Evolutionary conservation across 352 stramenopile genomes (phyloP), one percentile per base, ranked within the genome.

Genomic region (Globisporangium paddicum): DNA sequence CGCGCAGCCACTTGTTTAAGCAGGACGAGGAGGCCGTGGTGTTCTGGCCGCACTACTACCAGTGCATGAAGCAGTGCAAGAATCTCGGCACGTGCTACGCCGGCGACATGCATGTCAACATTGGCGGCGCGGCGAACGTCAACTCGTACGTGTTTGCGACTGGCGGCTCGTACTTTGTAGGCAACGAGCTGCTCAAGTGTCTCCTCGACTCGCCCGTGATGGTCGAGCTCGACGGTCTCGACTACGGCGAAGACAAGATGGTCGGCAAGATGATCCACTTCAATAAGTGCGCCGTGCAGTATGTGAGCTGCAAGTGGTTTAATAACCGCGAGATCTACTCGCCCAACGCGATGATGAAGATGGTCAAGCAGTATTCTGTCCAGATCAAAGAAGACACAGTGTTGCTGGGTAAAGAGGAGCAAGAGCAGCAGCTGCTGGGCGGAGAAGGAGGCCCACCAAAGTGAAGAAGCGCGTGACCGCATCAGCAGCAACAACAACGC

Each of bases 271-370:
- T 90, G 81, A 81, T 90, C 66, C 79, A 89, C 64, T 90, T 81
- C 66, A 90, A 89, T 63, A 78, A 72, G 38, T 90, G 81, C 62
- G 64, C 79, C 26, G 81, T 87, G 32, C 75, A 90, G 72, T 88
- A 88, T 63, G 79, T 90, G 62, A 90, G 79, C 68, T 90, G 81
- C 73, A 90, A 90, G 69, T 90, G 81, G 81, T 89, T 90, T 66
- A 90, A 90, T 67, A 90, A 90, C 64, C 77, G 86, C 49, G 81
- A 90, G 56, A 73, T 90, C 50, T 89, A 86, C 60, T 86, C 72
- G 37, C 75, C 78, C 6, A 82, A 87, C 54, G 75, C 72, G 25
- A 63, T 87, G 47, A 72, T 90, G 28, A 82, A 78, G 61, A 89
- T 89, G 78, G 79, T 63, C 55, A 90, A 90, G 64, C 71, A 73